Evolutionary conservation across 1,139 yeast species (phyloP), one percentile per base, ranked within the genome.

Genomic region (Zygosaccharomyces sapae): DNA sequence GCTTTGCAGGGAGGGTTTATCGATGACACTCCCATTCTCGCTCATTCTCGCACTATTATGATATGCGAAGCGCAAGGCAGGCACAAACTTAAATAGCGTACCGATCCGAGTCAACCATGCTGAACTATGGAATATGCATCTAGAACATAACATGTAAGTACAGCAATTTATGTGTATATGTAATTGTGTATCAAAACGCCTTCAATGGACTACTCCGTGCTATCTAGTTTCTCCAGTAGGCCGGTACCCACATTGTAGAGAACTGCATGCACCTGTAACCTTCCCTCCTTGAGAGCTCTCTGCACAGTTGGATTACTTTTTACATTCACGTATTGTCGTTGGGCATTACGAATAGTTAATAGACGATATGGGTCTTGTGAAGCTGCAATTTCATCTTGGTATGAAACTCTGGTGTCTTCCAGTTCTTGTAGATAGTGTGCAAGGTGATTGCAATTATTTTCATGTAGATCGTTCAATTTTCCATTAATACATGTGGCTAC

Each of bases 201-300:
- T 16, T 8, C 31, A 9, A 10, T 12, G 31, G 12, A 10, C 24
- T 27, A 37, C 29, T 37, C 40, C 31, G 33, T 37, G 27, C 70
- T 72, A 30, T 75, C 64, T 52, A 66, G 31, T 30, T 12, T 68
- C 47, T 70, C 72, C 39, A 90, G 73, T 45, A 76, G 73, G 19
- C 97, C 98, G 7, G 86, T 75, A 34, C 78, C 80, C 38, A 89
- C 96, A 63, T 90, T 89, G 69, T 89, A 92, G 55, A 92, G 79
- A 68, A 89, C 70, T 1, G 96, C 97, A 77, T 89, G 83, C 37
- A 92, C 86, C 67, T 87, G 86, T 42, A 92, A 74, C n/a, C 82
- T 81, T n/a, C 86, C 81, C 51, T 73, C 74, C 51, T 76, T 75
- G 54, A 84, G 70, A 6, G 96, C 96, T 51, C 76, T 74, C 51